A percentile compares a stretch with the other conserved stretches of the same genome.
These are phyloP conservation scores for Allium sativum DNA, from an alignment of 106 monocot genomes.

Conservation along the genomic window DNA sequence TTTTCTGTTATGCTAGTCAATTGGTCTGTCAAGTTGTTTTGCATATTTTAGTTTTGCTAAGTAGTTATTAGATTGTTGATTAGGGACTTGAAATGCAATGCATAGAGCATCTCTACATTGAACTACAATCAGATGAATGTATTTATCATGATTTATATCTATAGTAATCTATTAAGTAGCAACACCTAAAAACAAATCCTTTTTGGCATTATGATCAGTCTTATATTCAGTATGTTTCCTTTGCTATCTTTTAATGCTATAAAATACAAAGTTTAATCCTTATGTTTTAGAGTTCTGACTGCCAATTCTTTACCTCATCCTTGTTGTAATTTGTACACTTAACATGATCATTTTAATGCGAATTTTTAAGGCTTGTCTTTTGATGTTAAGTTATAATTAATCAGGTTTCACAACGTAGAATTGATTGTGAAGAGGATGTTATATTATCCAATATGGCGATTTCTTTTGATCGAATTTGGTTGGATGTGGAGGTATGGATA, in stretches of 20 bases:
- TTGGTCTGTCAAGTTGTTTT: too few relatives aligned
- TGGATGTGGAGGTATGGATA: conserved; percentile 63
- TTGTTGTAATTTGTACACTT: not conserved
- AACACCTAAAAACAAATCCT: not conserved
- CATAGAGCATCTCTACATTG: too few relatives aligned
- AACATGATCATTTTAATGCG: not conserved
- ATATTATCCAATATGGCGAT: conserved; percentile 76
- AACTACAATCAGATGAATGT: too few relatives aligned
- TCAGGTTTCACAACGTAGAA: conserved; percentile 66
- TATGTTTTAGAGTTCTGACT: too few relatives aligned
- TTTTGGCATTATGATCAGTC: not conserved
- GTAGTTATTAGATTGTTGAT: too few relatives aligned
- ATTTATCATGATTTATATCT: too few relatives aligned
- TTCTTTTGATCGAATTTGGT: conserved; percentile 68
- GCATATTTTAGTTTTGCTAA: too few relatives aligned
- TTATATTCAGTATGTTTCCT: not conserved
- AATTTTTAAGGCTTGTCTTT: not conserved
- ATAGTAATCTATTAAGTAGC: too few relatives aligned
- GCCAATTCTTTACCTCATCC: too few relatives aligned
- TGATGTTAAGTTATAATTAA: conserved; percentile 1
- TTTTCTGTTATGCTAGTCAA: too few relatives aligned
- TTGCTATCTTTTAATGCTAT: not conserved
- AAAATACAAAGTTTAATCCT: too few relatives aligned
- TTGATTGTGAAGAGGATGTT: conserved; percentile 51
- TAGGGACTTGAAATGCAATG: too few relatives aligned